Base-by-base conservation (phyloP, 2,329 filamentous ascomycete species). In the Penicillium sclerotiorum region DNA sequence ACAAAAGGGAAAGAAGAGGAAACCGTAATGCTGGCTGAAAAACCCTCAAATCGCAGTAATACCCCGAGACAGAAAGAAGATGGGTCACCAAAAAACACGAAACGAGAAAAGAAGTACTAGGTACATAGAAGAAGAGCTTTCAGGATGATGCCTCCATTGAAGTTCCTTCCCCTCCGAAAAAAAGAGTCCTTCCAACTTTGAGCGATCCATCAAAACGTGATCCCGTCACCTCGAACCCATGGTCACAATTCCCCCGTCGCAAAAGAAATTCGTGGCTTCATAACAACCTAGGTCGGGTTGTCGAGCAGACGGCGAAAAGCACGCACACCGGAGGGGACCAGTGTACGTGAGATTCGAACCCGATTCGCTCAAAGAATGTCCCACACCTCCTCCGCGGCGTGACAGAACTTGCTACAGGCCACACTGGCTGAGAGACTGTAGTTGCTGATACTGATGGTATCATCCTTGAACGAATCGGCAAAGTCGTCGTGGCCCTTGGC, bases 381-480 rank as follows among this genome's bases (percentile, higher is more conserved):
- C 94, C 94, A 99, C 28, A 88, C 87, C 72, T 99, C 94, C 75
- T 99, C 94, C 36, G 92, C 93, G 33, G 93, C 94, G 74, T 99
- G 94, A 75, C 94, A 97, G 80, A 99, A 97, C 74, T 97, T 99
- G 84, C 93, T 96, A 81, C 94, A 99, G 36, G 94, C 93, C 55
- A 99, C 94, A 77, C 93, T 97, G 54, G 94, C 94, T 67, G 90
- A 96, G 56, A 99, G 81, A 67, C 92, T 96, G 81, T 89, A 99
- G 74, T 96, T 96, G 80, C 93, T 97, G 77, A 99, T 97, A 63
- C 89, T 90, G 68, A 99, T 97, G 66, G 95, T 90, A 76, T 99
- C 94, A 68, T 97, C 93, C 65, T 97, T 95, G 74, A 89, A 90
- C 33, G 84, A 83, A 69, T 99, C 94, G 57, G 94, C 94, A 70